These are phyloP conservation scores for Lachancea thermotolerans DNA, from an alignment of 805 yeast genomes.

Conservation along the genomic window DNA sequence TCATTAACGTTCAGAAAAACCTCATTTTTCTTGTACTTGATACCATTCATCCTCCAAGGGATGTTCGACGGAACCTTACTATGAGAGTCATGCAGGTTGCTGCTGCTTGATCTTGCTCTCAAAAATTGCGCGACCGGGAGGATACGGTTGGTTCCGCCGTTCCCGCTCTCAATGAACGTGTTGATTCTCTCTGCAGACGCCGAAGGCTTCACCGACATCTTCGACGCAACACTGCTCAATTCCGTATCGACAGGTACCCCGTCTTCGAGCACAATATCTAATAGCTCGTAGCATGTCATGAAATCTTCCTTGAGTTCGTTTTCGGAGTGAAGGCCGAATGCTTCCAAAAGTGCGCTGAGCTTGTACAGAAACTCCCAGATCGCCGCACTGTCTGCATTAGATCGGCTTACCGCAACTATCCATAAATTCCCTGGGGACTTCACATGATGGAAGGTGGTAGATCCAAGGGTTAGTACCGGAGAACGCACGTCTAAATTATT, in stretches of 20 bases:
- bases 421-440: slow-evolving; percentile 51
- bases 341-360: slow-evolving; percentile 47
- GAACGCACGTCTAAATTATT: slow-evolving; percentile 48
- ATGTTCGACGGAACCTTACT: slow-evolving; percentile 23
- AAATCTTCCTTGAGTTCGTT: slow-evolving; percentile 57
- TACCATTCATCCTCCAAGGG: slow-evolving; percentile 61
- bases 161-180: slow-evolving; percentile 2
- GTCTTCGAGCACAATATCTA: slow-evolving; percentile 55
- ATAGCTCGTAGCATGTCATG: slow-evolving; percentile 60
- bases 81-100: neutral
- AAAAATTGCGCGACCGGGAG: slow-evolving; percentile 17
- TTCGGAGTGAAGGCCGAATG: slow-evolving; percentile 37
- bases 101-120: slow-evolving; percentile 10
- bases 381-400: slow-evolving; percentile 76
- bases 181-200: neutral
- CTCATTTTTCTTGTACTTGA: slow-evolving; percentile 77
- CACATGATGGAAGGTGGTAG: slow-evolving; percentile 83
- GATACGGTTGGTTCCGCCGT: neutral
- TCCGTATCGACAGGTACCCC: slow-evolving; percentile 28
- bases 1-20: slow-evolving; percentile 72
- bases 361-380: slow-evolving; percentile 73
- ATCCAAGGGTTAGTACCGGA: slow-evolving; percentile 79
- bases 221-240: slow-evolving; percentile 18
- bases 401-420: slow-evolving; percentile 83
- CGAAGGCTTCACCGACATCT: slow-evolving; percentile 21